phyloP scores from a whole-genome alignment of 768 basidiomycete species.

The Leccinum uliginosum region DNA sequence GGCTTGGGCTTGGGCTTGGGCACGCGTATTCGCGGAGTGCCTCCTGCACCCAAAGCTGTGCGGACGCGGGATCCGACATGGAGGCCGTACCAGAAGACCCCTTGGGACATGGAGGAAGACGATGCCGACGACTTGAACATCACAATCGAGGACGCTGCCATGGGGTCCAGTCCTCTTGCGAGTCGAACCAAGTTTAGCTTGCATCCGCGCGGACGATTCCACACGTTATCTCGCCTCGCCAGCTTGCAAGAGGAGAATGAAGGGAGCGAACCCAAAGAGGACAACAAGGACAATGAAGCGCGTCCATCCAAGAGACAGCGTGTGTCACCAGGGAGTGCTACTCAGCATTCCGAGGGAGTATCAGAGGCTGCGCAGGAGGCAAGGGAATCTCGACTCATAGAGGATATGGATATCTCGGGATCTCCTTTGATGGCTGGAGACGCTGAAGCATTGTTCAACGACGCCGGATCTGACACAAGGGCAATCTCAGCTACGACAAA shows the following conservation, averaged over 20 bases:
- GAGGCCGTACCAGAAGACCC: constrained; percentile 14
- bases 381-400: constrained; percentile 20
- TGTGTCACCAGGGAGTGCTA: neutral
- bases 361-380: neutral
- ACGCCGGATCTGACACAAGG: neutral
- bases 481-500: neutral
- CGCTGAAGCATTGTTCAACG: neutral
- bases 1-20: constrained; percentile 24
- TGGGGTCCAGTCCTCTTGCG: constrained; percentile 27
- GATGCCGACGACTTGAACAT: constrained; percentile 1
- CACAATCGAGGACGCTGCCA: constrained; percentile 14
- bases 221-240: constrained; percentile 12
- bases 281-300: constrained; percentile 1
- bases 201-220: constrained; percentile 6
- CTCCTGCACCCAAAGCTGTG: constrained; percentile 24
- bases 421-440: constrained; percentile 18
- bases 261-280: constrained; percentile 9
- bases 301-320: constrained; percentile 24
- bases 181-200: constrained; percentile 12
- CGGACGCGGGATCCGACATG: constrained; percentile 22
- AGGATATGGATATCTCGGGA: constrained; percentile 25
- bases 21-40: constrained; percentile 24
- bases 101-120: constrained; percentile 27
- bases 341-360: neutral
- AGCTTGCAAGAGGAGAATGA: constrained; percentile 29